phyloP scores from a whole-genome alignment of 257 asterid genomes.

The Rehmannia glutinosa region DNA sequence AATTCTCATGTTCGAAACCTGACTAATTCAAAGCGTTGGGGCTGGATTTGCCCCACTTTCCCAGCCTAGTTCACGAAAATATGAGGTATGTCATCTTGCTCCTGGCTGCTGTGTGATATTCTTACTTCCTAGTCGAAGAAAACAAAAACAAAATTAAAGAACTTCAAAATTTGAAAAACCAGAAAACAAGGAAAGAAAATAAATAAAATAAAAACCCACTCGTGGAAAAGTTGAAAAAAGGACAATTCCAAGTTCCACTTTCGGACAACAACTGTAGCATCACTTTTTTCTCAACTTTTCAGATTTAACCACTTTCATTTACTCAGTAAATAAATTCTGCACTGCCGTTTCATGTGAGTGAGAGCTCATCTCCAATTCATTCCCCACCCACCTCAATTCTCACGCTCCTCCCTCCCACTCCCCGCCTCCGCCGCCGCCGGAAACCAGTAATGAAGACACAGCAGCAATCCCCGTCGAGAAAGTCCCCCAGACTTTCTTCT shows the following conservation, averaged over 20 bases:
- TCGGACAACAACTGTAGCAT: background rate
- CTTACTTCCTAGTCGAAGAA: no score
- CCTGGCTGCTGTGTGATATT: no score
- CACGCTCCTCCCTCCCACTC: background rate
- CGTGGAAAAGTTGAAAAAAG: no score
- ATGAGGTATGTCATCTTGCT: no score
- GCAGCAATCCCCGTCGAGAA: conserved; percentile 12
- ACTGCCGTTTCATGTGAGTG: background rate
- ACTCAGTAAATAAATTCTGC: background rate
- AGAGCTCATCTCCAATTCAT: background rate
- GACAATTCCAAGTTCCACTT: background rate
- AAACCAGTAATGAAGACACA: conserved; percentile 9
- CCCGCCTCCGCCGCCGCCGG: conserved; percentile 5
- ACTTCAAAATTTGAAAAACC: no score
- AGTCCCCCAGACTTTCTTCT: conserved; percentile 22
- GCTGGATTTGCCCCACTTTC: no score
- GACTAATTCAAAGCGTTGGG: no score
- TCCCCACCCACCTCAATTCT: background rate
- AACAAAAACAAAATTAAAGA: no score
- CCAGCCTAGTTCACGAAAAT: no score
- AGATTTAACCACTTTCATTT: background rate
- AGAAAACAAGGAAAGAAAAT: background rate
- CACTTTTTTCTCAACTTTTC: background rate
- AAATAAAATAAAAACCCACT: background rate
- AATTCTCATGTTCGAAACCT: no score